Evolutionary conservation across 768 basidiomycete species (phyloP).

Genomic region (Gloeophyllum trabeum): DNA sequence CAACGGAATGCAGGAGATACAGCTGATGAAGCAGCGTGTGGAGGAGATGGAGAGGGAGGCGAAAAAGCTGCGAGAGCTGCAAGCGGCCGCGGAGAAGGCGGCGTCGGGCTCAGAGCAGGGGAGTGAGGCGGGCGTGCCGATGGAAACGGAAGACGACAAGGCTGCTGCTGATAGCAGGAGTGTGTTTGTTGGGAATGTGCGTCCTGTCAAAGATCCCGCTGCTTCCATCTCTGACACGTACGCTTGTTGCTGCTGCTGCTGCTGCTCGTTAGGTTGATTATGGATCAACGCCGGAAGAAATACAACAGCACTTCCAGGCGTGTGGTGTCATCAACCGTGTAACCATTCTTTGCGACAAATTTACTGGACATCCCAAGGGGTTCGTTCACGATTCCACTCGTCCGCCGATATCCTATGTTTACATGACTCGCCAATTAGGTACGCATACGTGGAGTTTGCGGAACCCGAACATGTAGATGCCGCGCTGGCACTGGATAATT

Average conservation of each 20-base stretch:
- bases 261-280: conserved; percentile 75
- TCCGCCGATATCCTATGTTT: conserved; percentile 2
- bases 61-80: conserved; percentile 76
- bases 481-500: conserved; percentile 89
- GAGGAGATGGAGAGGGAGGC: conserved; percentile 92
- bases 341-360: conserved; percentile 98
- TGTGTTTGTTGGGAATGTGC: conserved; percentile 92
- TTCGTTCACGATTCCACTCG: conserved; percentile 23
- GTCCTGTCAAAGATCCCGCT: conserved; percentile 20
- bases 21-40: conserved; percentile 85
- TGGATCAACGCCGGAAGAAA: conserved; percentile 93
- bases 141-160: conserved; percentile 82
- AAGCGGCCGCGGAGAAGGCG: conserved; percentile 63
- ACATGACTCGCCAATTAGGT: conserved; percentile 35
- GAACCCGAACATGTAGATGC: conserved; percentile 86
- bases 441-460: conserved; percentile 97
- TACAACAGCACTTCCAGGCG: conserved; percentile 93
- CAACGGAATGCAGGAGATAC: conserved; percentile 49
- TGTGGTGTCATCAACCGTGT: conserved; percentile 98
- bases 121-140: conserved; percentile 35
- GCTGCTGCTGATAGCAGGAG: conserved; percentile 74
- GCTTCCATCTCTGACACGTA: background rate
- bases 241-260: background rate
- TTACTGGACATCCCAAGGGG: conserved; percentile 99
- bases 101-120: conserved; percentile 31